These are phyloP conservation scores for Amyloporia xantha DNA, from an alignment of 768 basidiomycete genomes.

Conservation along the genomic window DNA sequence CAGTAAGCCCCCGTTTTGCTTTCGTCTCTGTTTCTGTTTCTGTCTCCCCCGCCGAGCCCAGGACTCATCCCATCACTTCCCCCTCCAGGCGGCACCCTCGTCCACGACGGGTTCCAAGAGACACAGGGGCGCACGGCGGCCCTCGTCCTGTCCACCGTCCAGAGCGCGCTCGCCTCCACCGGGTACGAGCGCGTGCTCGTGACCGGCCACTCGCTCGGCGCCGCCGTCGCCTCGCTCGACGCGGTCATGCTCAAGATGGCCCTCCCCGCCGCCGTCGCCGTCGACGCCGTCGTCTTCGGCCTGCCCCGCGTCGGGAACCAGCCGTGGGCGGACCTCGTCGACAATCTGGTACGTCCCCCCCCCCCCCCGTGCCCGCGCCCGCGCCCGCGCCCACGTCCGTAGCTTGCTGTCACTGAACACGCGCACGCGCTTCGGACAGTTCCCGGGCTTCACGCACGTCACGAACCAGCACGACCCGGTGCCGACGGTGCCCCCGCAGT, in stretches of 20 bases:
- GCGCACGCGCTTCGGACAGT: constrained; percentile 3
- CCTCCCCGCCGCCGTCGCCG: constrained; percentile 18
- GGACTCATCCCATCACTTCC: background rate
- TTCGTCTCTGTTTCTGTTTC: no score
- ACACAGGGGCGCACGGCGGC: constrained; percentile 23
- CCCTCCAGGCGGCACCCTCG: constrained; percentile 13
- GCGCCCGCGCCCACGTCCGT: background rate
- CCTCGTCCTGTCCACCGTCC: constrained; percentile 20
- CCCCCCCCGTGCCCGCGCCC: no score
- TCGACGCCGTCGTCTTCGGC: constrained; percentile 24
- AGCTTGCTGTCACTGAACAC: no score
- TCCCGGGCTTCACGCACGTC: constrained; percentile 38
- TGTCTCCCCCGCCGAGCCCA: no score
- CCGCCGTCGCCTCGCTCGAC: constrained; percentile 27
- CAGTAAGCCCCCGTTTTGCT: constrained; percentile 7
- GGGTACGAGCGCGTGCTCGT: constrained; percentile 22
- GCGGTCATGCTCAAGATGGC: constrained; percentile 24
- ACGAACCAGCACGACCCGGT: constrained; percentile 43
- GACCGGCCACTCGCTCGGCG: constrained; percentile 27
- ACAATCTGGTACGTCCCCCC: constrained; percentile 14
- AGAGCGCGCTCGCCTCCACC: constrained; percentile 18
- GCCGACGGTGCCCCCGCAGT: constrained; percentile 28
- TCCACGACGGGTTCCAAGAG: constrained; percentile 24
- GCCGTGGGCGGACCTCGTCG: constrained; percentile 24
- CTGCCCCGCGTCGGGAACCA: constrained; percentile 28